Percentiles rank a stretch among this genome's conserved stretches.
These are phyloP conservation scores for Rhodamnia argentea DNA, from an alignment of 345 rosid genomes.

Conservation along the genomic window DNA sequence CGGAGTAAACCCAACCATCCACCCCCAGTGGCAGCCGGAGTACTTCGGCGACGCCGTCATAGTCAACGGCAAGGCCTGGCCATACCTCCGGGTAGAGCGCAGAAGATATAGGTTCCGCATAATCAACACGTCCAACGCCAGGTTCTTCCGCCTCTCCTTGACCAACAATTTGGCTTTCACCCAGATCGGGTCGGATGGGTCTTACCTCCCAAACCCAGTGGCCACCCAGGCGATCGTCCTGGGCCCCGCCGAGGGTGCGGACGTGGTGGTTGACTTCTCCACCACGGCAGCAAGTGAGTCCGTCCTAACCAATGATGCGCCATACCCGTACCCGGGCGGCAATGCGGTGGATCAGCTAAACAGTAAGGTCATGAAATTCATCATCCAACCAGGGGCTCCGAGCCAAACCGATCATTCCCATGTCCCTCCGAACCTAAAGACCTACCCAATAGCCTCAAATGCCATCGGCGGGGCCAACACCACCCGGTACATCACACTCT, in stretches of 20 bases:
- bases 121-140: constrained; percentile 65
- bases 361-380: constrained; percentile 61
- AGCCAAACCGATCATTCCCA: constrained; percentile 23
- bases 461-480: constrained; percentile 20
- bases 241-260: constrained; percentile 64
- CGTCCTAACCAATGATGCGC: constrained; percentile 41
- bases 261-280: constrained; percentile 63
- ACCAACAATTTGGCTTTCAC: constrained; percentile 48
- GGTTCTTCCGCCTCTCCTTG: constrained; percentile 55
- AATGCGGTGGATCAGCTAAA: constrained; percentile 45
- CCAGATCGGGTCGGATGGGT: constrained; percentile 60
- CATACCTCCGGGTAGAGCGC: constrained; percentile 44
- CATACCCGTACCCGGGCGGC: constrained; percentile 57
- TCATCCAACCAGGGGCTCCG: constrained; percentile 8
- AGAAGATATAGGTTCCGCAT: constrained; percentile 67
- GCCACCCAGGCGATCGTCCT: constrained; percentile 25
- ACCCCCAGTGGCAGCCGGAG: constrained; percentile 92
- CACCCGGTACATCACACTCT: constrained; percentile 62
- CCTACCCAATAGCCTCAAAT: constrained; percentile 29
- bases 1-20: constrained; percentile 66
- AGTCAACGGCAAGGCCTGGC: constrained; percentile 91
- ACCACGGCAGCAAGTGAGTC: constrained; percentile 20
- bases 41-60: constrained; percentile 64
- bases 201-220: constrained; percentile 35
- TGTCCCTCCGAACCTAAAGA: constrained; percentile 30